Conservation (phyloP, 148 eudicot species). For the Hydrangea macrophylla region DNA sequence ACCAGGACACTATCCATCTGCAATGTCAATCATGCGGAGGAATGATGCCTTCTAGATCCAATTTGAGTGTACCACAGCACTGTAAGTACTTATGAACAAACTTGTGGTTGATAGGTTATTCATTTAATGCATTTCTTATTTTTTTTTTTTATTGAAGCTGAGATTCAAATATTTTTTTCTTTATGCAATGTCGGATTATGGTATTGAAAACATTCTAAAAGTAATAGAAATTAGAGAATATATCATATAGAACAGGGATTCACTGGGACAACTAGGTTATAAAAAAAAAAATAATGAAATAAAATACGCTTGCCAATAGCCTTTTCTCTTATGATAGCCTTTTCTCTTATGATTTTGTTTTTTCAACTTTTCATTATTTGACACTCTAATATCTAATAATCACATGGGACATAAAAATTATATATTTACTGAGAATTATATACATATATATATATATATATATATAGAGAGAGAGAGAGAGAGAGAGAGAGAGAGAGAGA, state of each 20-base stretch:
- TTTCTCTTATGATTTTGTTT: neutral
- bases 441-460: no score
- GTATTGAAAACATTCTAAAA: neutral
- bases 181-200: neutral
- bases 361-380: neutral
- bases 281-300: no score
- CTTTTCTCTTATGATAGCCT: neutral
- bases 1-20: slow-evolving; percentile 59
- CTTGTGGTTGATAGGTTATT: neutral
- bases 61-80: slow-evolving; percentile 58
- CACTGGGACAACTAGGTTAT: no score
- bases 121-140: no score
- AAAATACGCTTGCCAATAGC: neutral
- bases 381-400: neutral
- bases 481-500: no score
- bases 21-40: slow-evolving; percentile 92
- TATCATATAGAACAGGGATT: no score
- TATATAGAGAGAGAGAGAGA: no score
- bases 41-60: slow-evolving; percentile 87
- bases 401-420: neutral
- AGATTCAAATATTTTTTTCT: no score
- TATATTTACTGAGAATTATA: no score
- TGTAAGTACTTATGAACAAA: slow-evolving; percentile 38
- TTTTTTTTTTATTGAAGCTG: neutral
- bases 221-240: no score